Evolutionary conservation across 2,329 filamentous ascomycete genomes (phyloP).

Genomic region (Aureobasidium sp.): DNA sequence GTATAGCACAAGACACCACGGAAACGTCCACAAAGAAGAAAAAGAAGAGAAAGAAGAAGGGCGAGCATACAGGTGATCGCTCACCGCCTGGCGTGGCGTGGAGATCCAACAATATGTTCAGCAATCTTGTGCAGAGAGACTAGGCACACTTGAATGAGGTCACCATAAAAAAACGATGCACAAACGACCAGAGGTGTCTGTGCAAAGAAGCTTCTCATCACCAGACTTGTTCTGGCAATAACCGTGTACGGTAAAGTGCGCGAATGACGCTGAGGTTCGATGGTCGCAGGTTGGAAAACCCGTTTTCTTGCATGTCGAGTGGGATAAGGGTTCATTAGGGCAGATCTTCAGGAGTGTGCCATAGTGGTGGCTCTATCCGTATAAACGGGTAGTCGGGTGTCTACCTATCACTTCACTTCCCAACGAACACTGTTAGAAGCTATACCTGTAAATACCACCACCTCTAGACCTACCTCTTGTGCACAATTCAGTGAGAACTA

Average conservation of each 20-base stretch:
- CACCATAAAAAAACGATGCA: not conserved
- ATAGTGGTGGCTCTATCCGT: too few species aligned
- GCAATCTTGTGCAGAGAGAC: constrained; percentile 2
- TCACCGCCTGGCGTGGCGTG: not conserved
- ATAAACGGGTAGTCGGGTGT: not conserved
- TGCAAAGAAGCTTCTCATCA: not conserved
- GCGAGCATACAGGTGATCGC: not conserved
- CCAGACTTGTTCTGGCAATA: not conserved
- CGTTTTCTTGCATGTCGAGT: not conserved
- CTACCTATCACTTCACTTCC: not conserved
- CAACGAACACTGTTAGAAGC: not conserved
- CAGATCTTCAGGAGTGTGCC: not conserved
- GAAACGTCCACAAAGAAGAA: not conserved
- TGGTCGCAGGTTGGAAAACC: not conserved
- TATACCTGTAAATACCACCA: too few species aligned
- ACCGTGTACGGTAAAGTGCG: not conserved
- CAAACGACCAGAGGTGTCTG: not conserved
- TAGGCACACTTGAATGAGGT: not conserved
- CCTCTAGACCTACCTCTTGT: too few species aligned
- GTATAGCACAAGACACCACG: not conserved
- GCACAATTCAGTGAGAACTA: too few species aligned
- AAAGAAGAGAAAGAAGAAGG: constrained; percentile 14
- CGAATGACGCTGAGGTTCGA: not conserved
- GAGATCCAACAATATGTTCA: constrained; percentile 12
- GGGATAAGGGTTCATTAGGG: not conserved